phyloP scores from a whole-genome alignment of 495 filamentous ascomycete species.

The Hypoxylon perforatum region DNA sequence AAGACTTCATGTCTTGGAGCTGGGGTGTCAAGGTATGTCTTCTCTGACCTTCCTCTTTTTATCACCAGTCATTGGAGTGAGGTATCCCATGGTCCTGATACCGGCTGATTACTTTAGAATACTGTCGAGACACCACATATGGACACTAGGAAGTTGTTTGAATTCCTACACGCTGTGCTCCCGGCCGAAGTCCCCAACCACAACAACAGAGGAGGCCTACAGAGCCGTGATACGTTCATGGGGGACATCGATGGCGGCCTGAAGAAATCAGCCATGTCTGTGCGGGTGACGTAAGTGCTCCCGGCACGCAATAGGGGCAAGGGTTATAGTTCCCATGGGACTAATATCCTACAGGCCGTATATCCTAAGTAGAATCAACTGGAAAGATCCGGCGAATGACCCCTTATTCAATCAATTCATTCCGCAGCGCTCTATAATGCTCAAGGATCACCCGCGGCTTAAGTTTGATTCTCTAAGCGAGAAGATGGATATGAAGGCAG shows the following conservation, averaged over 20 bases:
- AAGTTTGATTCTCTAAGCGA: slow-evolving; percentile 62
- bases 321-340: not conserved
- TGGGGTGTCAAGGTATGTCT: slow-evolving; percentile 33
- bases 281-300: slow-evolving; percentile 58
- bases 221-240: slow-evolving; percentile 62
- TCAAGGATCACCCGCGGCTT: slow-evolving; percentile 59
- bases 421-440: slow-evolving; percentile 59
- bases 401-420: slow-evolving; percentile 66
- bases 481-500: slow-evolving; percentile 57
- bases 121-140: slow-evolving; percentile 23
- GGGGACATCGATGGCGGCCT: slow-evolving; percentile 62
- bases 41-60: too few relatives aligned
- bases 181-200: slow-evolving; percentile 57
- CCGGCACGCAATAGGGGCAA: not conserved
- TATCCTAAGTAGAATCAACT: slow-evolving; percentile 63
- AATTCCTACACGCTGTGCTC: slow-evolving; percentile 53
- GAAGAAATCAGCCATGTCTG: slow-evolving; percentile 62
- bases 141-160: slow-evolving; percentile 10
- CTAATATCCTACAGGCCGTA: slow-evolving; percentile 59
- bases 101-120: slow-evolving; percentile 26
- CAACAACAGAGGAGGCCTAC: slow-evolving; percentile 43
- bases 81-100: not conserved
- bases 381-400: slow-evolving; percentile 64
- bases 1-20: slow-evolving; percentile 40
- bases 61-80: too few relatives aligned